phyloP scores from a whole-genome alignment of 225 moss, liverwort and hornwort genomes.

The Climacium dendroides region DNA sequence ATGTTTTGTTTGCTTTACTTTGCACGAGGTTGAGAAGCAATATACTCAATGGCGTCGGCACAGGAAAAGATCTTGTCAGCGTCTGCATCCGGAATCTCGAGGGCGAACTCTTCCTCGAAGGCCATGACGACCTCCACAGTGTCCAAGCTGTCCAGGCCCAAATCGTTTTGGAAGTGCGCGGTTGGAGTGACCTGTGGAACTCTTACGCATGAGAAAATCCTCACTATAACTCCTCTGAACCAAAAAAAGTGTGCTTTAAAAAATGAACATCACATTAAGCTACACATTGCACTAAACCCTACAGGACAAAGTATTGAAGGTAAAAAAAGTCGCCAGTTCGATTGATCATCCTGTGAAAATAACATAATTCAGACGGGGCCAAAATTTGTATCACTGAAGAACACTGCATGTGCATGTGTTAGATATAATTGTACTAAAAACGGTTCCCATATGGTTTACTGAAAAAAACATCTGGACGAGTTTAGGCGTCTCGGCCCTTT shows the following conservation, averaged over 20 bases:
- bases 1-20: conserved; percentile 20
- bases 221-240: too few relatives aligned
- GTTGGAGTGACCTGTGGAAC: conserved; percentile 39
- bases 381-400: not conserved
- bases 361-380: not conserved
- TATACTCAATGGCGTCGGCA: conserved; percentile 62
- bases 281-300: not conserved
- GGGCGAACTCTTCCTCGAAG: conserved; percentile 61
- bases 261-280: not conserved
- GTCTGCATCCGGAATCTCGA: conserved; percentile 66
- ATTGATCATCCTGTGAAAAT: not conserved
- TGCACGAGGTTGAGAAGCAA: conserved; percentile 70
- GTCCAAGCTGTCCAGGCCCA: conserved; percentile 71
- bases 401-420: not conserved
- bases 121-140: conserved; percentile 79
- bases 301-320: not conserved
- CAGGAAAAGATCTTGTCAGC: conserved; percentile 70
- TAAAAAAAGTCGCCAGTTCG: not conserved
- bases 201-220: not conserved
- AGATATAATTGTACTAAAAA: not conserved
- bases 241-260: not conserved
- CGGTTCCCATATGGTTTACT: not conserved
- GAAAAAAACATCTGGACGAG: not conserved
- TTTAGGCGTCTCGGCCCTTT: not conserved
- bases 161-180: conserved; percentile 68